phyloP scores from a whole-genome alignment of 352 stramenopile species.

The Plasmopara viticola region DNA sequence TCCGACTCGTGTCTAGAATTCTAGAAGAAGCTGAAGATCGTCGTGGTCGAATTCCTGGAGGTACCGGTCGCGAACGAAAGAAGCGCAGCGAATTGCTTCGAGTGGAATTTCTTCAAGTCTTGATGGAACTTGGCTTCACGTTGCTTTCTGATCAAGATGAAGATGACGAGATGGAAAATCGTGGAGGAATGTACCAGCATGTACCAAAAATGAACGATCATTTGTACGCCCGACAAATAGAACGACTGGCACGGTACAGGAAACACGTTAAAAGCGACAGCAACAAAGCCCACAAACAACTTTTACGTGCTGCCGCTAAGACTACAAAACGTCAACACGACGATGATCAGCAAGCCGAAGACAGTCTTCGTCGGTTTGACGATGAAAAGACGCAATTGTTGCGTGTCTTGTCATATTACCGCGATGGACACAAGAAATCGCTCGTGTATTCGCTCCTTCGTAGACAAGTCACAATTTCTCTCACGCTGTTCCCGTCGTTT shows the following conservation, averaged over 20 bases:
- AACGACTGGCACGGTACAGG: constrained; percentile 59
- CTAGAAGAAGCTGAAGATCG: constrained; percentile 41
- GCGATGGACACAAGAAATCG: constrained; percentile 91
- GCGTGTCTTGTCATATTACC: constrained; percentile 88
- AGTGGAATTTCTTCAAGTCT: constrained; percentile 88
- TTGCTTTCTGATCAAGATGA: constrained; percentile 46
- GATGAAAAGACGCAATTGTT: constrained; percentile 83
- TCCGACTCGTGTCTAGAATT: constrained; percentile 63
- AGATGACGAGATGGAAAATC: constrained; percentile 19
- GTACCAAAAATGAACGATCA: constrained; percentile 59
- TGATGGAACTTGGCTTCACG: constrained; percentile 90
- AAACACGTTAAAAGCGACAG: constrained; percentile 45
- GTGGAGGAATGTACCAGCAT: constrained; percentile 7
- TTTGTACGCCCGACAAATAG: constrained; percentile 76
- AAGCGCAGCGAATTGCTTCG: constrained; percentile 52
- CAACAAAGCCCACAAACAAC: constrained; percentile 43
- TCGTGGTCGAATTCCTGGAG: constrained; percentile 11
- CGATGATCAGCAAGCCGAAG: constrained; percentile 16
- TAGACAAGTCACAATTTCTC: constrained; percentile 81
- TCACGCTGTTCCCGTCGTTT: constrained; percentile 78
- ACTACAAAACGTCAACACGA: constrained; percentile 21
- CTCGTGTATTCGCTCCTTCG: constrained; percentile 87
- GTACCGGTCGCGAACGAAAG: constrained; percentile 2
- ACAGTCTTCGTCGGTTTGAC: constrained; percentile 43
- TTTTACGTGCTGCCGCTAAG: constrained; percentile 47